These are phyloP conservation scores for Solanum peruvianum DNA, from an alignment of 257 asterid genomes.

Conservation along the genomic window DNA sequence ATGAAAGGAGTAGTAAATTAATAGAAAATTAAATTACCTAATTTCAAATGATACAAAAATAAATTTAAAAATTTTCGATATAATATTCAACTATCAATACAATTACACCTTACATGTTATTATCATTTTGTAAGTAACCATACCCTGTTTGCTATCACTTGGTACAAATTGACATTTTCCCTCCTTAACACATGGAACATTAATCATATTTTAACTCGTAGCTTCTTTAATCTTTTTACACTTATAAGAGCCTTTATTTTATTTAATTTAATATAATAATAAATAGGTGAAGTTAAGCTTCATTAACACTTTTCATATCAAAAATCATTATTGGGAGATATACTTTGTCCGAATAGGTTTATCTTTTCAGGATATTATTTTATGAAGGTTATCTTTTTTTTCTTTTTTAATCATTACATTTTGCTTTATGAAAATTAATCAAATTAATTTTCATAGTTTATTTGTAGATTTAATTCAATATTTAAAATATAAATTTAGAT, in stretches of 20 bases:
- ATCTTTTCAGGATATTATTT: no score
- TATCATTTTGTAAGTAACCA: not conserved
- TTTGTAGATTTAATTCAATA: no score
- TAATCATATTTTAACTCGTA: not conserved
- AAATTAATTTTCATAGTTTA: no score
- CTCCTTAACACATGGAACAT: not conserved
- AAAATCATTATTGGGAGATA: not conserved
- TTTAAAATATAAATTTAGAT: no score
- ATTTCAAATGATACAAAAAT: not conserved
- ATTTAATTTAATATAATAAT: not conserved
- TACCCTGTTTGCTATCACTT: not conserved
- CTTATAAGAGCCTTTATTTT: not conserved
- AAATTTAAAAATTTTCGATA: not conserved
- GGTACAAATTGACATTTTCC: not conserved
- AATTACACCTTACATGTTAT: not conserved
- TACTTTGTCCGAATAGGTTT: not conserved
- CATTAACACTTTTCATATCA: not conserved
- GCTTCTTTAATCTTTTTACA: not conserved
- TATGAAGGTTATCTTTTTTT: no score
- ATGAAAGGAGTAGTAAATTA: not conserved
- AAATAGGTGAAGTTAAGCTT: not conserved
- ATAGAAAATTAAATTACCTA: not conserved
- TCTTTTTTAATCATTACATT: no score
- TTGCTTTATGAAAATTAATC: no score
- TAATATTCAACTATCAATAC: not conserved